Base-by-base conservation (phyloP, 768 basidiomycete genomes). In the Russula griseocarnosa region DNA sequence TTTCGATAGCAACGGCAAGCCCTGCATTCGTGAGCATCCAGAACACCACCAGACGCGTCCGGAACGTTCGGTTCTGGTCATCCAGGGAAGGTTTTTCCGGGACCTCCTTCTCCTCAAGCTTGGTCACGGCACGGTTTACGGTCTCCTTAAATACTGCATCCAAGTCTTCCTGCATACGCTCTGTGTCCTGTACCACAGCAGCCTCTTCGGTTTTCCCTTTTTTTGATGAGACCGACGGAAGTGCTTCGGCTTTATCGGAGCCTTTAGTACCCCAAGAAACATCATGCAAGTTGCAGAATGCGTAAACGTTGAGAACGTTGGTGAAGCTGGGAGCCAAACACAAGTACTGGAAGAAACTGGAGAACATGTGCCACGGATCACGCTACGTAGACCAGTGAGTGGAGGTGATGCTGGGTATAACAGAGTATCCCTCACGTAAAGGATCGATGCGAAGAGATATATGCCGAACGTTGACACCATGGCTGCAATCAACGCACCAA, bases 281-380 rank as follows among this genome's bases (percentile, higher is more conserved):
- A 74, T 94, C 94, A 73, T 93, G 93, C 75, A 97, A 78, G 76
- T 97, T 97, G 77, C 94, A 97, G 81, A 98, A 98, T 0, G 95
- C 94, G 73, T 98, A 98, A 42, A 95, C 91, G 75, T 96, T 96
- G 70, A 96, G 82, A 51, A 98, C 88, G 73, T 97, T 98, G 40
- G 88, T 94, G 78, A 96, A 96, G 69, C 89, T 92, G 1, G 92
- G 92, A 13, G 96, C 96, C 62, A 98, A 75, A 70, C 86, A 87
- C 55, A 96, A 78, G 73, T 95, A 96, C 73, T 95, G 95, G 69
- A 88, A 77, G 81, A 97, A 94, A 69, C 92, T 94, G 28, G 92
- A 91, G 76, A 95, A 87, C 86, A 98, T 89, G 76, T 98, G 95
- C 95, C 95, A 98, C 5, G 95, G 95, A 75, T 98, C 95, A 66